Conservation (phyloP, 139 green algal genomes). For the Chlamydomonas incerta region DNA sequence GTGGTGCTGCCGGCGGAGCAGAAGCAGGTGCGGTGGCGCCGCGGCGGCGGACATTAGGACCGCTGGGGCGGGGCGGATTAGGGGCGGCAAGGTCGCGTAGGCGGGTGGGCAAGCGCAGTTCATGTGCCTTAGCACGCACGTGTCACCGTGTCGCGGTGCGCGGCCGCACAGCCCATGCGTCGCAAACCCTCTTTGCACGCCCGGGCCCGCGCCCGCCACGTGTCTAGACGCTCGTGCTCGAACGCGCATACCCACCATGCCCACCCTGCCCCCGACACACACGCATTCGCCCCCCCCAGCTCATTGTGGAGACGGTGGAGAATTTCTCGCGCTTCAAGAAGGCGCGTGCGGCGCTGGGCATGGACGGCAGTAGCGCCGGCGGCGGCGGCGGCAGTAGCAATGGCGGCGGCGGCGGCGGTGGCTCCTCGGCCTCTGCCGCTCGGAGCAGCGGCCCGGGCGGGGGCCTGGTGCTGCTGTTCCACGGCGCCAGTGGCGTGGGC, state of each 20-base stretch:
- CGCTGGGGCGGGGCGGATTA: too few relatives aligned
- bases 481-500: constrained; percentile 12
- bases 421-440: background rate
- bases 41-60: too few relatives aligned
- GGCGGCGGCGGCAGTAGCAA: background rate
- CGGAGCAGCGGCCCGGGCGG: background rate
- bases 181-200: too few relatives aligned
- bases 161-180: too few relatives aligned
- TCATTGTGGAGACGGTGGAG: constrained; percentile 35
- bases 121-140: too few relatives aligned
- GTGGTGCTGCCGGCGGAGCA: constrained; percentile 34
- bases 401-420: background rate
- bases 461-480: constrained; percentile 34
- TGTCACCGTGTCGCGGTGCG: too few relatives aligned
- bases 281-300: background rate
- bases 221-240: too few relatives aligned
- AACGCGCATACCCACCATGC: too few relatives aligned
- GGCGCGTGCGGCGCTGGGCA: background rate
- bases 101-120: too few relatives aligned
- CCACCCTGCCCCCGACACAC: background rate
- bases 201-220: too few relatives aligned
- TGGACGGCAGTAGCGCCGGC: background rate
- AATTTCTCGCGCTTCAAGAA: constrained; percentile 35
- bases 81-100: too few relatives aligned
- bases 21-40: constrained; percentile 29